Evolutionary conservation across 208 protist species (phyloP).

Genomic region (Trypanosoma scelopori): DNA sequence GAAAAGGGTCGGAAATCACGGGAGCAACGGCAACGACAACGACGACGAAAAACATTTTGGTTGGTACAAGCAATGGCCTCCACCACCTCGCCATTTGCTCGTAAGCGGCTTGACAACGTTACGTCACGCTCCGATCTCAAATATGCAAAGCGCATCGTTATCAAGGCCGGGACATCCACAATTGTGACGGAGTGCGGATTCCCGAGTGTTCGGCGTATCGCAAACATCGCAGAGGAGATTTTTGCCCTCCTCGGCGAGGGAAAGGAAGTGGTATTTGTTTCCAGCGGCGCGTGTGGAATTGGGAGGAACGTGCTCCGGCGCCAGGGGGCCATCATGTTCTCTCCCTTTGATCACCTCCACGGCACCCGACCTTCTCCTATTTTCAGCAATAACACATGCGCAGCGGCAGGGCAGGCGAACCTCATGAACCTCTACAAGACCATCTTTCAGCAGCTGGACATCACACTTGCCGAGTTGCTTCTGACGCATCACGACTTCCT

Average conservation of each 20-base stretch:
- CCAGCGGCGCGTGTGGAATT: conserved; percentile 63
- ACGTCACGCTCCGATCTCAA: conserved; percentile 21
- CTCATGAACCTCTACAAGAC: conserved; percentile 66
- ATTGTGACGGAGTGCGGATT: conserved; percentile 56
- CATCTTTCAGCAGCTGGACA: conserved; percentile 42
- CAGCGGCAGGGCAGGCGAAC: conserved; percentile 52
- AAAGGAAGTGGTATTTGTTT: conserved; percentile 79
- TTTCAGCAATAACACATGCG: conserved; percentile 35
- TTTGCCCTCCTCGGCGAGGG: conserved; percentile 33
- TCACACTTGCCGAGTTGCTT: conserved; percentile 54
- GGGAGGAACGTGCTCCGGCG: conserved; percentile 47
- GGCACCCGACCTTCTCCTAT: conserved; percentile 4
- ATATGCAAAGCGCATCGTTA: conserved; percentile 55
- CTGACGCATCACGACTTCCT: conserved; percentile 55
- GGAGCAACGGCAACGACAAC: conserved; percentile 5
- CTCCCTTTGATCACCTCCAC: conserved; percentile 15
- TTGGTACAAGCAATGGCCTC: conserved; percentile 12
- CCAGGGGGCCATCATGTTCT: conserved; percentile 23
- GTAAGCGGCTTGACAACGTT: conserved; percentile 15
- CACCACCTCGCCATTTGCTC: conserved; percentile 5
- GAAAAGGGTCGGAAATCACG: not conserved
- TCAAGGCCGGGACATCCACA: conserved; percentile 70
- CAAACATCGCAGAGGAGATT: conserved; percentile 61
- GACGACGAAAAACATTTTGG: not conserved
- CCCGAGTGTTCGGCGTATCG: conserved; percentile 45